Percentiles rank a stretch among this genome's conserved stretches.
Evolutionary conservation across 768 basidiomycete genomes (phyloP).

Genomic region (Zangia roseola): DNA sequence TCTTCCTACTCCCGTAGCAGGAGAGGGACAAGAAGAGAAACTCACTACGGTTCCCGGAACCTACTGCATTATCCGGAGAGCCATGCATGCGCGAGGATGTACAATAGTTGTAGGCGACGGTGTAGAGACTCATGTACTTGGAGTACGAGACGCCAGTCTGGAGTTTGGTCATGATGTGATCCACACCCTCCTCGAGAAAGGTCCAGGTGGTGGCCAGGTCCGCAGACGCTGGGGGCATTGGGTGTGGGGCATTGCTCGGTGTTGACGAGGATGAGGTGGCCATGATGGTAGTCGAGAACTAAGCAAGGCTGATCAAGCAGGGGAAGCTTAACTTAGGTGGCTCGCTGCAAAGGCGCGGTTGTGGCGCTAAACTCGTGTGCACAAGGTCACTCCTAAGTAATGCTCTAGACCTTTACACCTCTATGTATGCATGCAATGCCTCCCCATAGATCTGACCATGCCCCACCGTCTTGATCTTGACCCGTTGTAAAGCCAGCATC

Average conservation of each 20-base stretch:
- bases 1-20: constrained; percentile 22
- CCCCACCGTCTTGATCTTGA: constrained; percentile 71
- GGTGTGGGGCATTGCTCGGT: constrained; percentile 32
- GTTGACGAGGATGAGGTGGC: constrained; percentile 30
- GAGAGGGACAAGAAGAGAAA: constrained; percentile 13
- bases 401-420: constrained; percentile 75
- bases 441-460: constrained; percentile 84
- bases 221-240: constrained; percentile 65
- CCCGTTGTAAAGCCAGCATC: constrained; percentile 82
- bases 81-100: constrained; percentile 81
- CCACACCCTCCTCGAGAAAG: constrained; percentile 81
- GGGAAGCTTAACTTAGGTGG: constrained; percentile 1
- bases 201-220: constrained; percentile 86
- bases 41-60: constrained; percentile 56
- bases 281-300: constrained; percentile 28
- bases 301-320: constrained; percentile 13
- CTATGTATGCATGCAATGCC: constrained; percentile 86
- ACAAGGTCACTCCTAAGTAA: background rate
- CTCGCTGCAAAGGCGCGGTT: constrained; percentile 25
- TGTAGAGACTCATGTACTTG: constrained; percentile 86
- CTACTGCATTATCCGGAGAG: constrained; percentile 34
- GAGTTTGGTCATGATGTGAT: constrained; percentile 90
- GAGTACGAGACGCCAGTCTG: constrained; percentile 88
- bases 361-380: constrained; percentile 26
- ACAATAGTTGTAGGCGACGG: constrained; percentile 97